Percentiles rank a stretch among this genome's conserved stretches.
Evolutionary conservation across 192 early-diverging fungal genomes (phyloP).

Genomic region (Coemansia erecta): DNA sequence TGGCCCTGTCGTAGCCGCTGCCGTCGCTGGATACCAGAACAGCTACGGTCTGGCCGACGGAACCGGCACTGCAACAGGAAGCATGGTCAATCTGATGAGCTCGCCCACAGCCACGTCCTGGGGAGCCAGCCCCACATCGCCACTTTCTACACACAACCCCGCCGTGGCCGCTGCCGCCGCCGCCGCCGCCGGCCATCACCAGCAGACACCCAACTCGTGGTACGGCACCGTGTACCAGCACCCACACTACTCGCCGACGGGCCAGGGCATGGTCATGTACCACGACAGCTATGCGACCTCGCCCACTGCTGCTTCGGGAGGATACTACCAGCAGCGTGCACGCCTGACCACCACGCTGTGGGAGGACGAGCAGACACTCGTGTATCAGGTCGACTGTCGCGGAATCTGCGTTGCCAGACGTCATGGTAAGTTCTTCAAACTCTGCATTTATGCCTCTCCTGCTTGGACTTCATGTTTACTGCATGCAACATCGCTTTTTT

Average conservation of each 20-base stretch:
- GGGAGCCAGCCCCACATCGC: constrained; percentile 37
- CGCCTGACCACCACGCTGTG: constrained; percentile 70
- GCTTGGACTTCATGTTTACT: too few relatives aligned
- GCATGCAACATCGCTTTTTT: neutral
- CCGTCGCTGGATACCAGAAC: constrained; percentile 45
- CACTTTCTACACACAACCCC: constrained; percentile 35
- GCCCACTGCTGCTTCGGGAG: constrained; percentile 49
- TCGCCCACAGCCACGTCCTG: constrained; percentile 45
- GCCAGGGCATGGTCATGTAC: constrained; percentile 53
- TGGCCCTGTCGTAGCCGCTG: constrained; percentile 34
- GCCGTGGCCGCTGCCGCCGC: constrained; percentile 30
- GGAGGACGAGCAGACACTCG: constrained; percentile 80
- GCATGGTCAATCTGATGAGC: constrained; percentile 45
- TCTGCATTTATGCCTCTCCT: too few relatives aligned
- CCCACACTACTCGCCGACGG: constrained; percentile 45
- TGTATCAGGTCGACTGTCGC: constrained; percentile 78
- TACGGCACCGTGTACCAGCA: constrained; percentile 49
- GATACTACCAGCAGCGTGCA: constrained; percentile 52
- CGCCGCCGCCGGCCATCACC: constrained; percentile 39
- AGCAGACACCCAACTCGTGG: constrained; percentile 41
- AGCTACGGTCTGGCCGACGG: constrained; percentile 53
- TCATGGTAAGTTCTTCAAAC: constrained; percentile 48
- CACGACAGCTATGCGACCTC: constrained; percentile 47
- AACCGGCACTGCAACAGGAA: constrained; percentile 23
- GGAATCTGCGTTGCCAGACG: constrained; percentile 78